These are phyloP conservation scores for Venturia carpophila DNA, from an alignment of 2,329 filamentous ascomycete genomes.

Conservation along the genomic window DNA sequence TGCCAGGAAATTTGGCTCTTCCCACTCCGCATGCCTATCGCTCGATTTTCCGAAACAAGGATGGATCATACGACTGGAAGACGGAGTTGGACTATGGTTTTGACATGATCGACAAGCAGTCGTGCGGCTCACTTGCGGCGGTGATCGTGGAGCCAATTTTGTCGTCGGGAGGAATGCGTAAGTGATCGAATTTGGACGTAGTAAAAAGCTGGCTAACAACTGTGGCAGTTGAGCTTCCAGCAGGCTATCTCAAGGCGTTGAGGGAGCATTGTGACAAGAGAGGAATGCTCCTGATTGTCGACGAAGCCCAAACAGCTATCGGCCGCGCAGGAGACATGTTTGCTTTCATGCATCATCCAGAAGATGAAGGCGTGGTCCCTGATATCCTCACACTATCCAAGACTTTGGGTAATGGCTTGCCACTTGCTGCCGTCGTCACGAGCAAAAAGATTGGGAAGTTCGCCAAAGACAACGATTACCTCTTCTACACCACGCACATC, in stretches of 20 bases:
- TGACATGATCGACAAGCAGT: slow-evolving; percentile 51
- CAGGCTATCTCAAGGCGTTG: slow-evolving; percentile 51
- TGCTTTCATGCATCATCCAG: slow-evolving; percentile 21
- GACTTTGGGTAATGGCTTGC: slow-evolving; percentile 53
- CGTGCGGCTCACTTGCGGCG: slow-evolving; percentile 54
- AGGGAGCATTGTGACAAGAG: slow-evolving; percentile 35
- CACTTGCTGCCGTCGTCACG: slow-evolving; percentile 51
- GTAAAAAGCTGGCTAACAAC: neutral
- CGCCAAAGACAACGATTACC: slow-evolving; percentile 43
- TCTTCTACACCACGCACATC: slow-evolving; percentile 55
- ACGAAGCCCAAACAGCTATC: slow-evolving; percentile 33
- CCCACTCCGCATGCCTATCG: slow-evolving; percentile 55
- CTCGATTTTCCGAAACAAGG: slow-evolving; percentile 50
- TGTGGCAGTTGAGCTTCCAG: neutral
- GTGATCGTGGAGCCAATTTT: slow-evolving; percentile 56
- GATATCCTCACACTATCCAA: slow-evolving; percentile 55
- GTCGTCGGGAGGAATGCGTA: slow-evolving; percentile 52
- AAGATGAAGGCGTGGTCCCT: slow-evolving; percentile 28
- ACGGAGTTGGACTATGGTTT: slow-evolving; percentile 57
- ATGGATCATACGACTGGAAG: slow-evolving; percentile 58
- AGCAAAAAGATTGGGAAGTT: slow-evolving; percentile 45
- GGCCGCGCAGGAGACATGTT: slow-evolving; percentile 30
- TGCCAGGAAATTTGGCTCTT: slow-evolving; percentile 51
- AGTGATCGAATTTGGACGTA: slow-evolving; percentile 37
- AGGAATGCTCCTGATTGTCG: slow-evolving; percentile 31